Conservation (phyloP, 108 stramenopile species). For the Cyclostephanos invisitatus region DNA sequence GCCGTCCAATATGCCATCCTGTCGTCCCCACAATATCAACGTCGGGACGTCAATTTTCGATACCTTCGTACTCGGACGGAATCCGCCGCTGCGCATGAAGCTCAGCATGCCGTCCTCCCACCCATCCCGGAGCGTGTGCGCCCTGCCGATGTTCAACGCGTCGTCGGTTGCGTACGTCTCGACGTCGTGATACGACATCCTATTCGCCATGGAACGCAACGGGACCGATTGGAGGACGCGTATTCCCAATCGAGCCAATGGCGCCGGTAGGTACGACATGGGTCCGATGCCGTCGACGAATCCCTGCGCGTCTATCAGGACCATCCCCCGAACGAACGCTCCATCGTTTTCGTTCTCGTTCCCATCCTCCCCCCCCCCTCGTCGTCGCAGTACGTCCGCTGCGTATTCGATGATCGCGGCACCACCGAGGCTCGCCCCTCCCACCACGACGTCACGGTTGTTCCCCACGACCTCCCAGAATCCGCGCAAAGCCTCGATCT, state of each 20-base stretch:
- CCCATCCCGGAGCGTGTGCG: slow-evolving; percentile 82
- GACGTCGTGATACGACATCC: slow-evolving; percentile 81
- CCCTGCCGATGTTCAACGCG: slow-evolving; percentile 81
- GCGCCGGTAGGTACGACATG: slow-evolving; percentile 68
- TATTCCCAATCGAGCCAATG: slow-evolving; percentile 77
- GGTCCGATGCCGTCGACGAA: slow-evolving; percentile 92
- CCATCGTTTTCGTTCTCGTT: slow-evolving; percentile 37
- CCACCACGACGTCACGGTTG: slow-evolving; percentile 54
- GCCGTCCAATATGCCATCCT: slow-evolving; percentile 91
- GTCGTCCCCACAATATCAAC: slow-evolving; percentile 90
- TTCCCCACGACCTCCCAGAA: slow-evolving; percentile 64
- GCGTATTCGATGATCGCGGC: slow-evolving; percentile 83
- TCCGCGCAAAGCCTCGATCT: slow-evolving; percentile 75
- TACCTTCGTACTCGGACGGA: slow-evolving; percentile 78
- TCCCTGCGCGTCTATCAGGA: slow-evolving; percentile 86
- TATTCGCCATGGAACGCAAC: slow-evolving; percentile 74
- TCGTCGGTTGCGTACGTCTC: slow-evolving; percentile 84
- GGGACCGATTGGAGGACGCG: slow-evolving; percentile 76
- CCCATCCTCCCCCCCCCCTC: background rate
- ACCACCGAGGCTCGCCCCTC: slow-evolving; percentile 78
- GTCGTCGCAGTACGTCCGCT: slow-evolving; percentile 18
- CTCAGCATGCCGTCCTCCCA: slow-evolving; percentile 85
- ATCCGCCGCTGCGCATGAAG: slow-evolving; percentile 88
- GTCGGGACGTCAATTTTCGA: slow-evolving; percentile 59
- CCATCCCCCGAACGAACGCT: slow-evolving; percentile 50